Base-by-base conservation (phyloP, 2,329 filamentous ascomycete species). In the Colletotrichum abscissum region DNA sequence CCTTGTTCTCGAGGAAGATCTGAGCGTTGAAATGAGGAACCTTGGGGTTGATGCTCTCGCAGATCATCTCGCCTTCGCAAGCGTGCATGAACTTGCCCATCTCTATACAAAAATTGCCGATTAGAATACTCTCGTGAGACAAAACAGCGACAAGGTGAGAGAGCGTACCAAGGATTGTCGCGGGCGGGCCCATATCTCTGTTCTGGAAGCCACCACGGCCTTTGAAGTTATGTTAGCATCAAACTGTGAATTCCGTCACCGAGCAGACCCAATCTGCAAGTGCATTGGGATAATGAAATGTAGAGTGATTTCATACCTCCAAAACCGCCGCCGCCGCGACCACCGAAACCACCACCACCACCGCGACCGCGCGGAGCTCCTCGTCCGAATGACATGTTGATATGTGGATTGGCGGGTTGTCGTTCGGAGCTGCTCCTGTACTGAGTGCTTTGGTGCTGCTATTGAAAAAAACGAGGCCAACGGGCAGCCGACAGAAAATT, bases 1-100 rank as follows among this genome's bases (percentile, higher is more conserved):
- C 93, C 90, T 98, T 99, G 89, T 98, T 99, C 90, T 98, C 96
- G 80, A 98, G 93, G 87, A 97, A 99, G 84, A 99, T 97, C 78
- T 95, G 95, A 75, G 97, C 97, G 88, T 98, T 98, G 92, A 99
- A 99, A 88, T 97, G 97, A 75, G 97, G 97, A 76, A 99, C 93
- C 87, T 98, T 98, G 79, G 93, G 88, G 88, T 98, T 98, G 85
- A 93, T 93, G 78, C 94, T 97, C 85, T 95, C 92, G 93, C 96
- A 98, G 78, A 99, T 93, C 90, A 99, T 97, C 86, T 99, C 97
- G 83, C 96, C 96, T 86, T 99, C 97, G 86, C 94, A 96, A 72
- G 95, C 92, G 87, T 99, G 97, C 82, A 98, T 86, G 85, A 98
- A 97, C 77, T 91, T 91, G 84, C 97, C 97, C 93, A 99, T 95